phyloP scores from a whole-genome alignment of 805 yeast species.

The Candida bentonensis region DNA sequence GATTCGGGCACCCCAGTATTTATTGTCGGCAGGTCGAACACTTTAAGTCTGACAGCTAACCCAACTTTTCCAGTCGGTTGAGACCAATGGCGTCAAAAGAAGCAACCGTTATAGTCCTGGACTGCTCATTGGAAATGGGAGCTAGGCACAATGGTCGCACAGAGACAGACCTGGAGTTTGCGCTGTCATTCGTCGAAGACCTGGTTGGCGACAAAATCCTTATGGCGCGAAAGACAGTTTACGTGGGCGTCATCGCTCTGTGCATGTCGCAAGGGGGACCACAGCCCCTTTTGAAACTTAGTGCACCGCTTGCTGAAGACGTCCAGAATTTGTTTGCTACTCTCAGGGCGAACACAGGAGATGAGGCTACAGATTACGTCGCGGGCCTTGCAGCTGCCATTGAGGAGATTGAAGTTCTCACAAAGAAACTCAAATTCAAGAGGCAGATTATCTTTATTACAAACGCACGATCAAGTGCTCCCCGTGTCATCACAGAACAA shows the following conservation, averaged over 20 bases:
- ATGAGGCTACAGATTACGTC: not conserved
- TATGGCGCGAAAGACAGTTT: not conserved
- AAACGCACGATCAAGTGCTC: not conserved
- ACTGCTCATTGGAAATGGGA: not conserved
- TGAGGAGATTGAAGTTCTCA: not conserved
- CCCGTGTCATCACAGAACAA: not conserved
- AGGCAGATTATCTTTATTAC: not conserved
- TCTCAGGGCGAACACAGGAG: not conserved
- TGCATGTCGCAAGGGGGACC: not conserved
- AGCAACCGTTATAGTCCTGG: not conserved
- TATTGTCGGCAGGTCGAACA: too few relatives aligned
- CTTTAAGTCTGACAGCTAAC: too few relatives aligned
- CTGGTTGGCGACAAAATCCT: not conserved
- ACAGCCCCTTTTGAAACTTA: not conserved
- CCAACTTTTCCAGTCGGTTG: too few relatives aligned
- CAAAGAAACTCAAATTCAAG: not conserved
- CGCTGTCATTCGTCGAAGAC: not conserved
- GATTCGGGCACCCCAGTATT: too few relatives aligned
- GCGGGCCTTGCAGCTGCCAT: not conserved
- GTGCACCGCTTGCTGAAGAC: not conserved
- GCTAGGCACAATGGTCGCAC: not conserved
- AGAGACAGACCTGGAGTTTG: not conserved
- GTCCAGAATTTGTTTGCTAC: not conserved
- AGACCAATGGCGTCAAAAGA: not conserved
- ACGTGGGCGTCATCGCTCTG: not conserved